Base-by-base conservation (phyloP, 495 filamentous ascomycete genomes). In the Aspergillus indologenus region DNA sequence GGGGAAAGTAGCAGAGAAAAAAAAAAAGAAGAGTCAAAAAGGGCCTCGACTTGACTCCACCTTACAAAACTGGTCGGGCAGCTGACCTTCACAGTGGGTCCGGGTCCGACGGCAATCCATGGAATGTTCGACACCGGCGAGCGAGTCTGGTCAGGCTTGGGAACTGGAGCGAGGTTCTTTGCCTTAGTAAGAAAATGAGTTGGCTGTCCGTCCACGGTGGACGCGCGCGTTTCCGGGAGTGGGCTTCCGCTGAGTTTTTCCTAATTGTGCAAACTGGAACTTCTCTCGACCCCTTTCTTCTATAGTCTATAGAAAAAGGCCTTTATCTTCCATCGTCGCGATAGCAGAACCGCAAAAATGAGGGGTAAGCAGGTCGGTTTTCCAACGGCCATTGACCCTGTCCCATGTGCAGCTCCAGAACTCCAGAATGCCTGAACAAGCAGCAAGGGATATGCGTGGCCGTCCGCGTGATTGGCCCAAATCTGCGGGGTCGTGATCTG, bases 41-140 rank as follows among this genome's bases (percentile, higher is more conserved):
- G 12, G 34, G 26, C 56, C 61, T 63, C 56, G 61, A 60, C 62
- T 54, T 2, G 54, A 58, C 57, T 54, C 60, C 57, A 62, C 58
- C 26, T 40, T 18, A 24, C 51, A 58, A 66, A 66, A 60, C 53
- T 46, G 49, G 53, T 53, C 51, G 57, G 26, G 49, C 63, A 62
- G 57, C 57, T 66, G 63, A 66, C 63, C 60, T 50, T 42, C n/a
- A 2, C 12, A 34, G 63, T 66, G 63, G 63, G 63, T 53, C 61
- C 61, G 56, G 61, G 51, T 63, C 40, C 22, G 60, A 44, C 61
- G 57, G 61, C 57, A 58, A 49, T 43, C 63, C 63, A 60, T 66
- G 57, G 63, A 66, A 66, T 60, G 52, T 65, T 65, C 63, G 56
- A 65, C 58, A 29, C 53, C 60, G 54, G 34, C 42, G 24, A 46